phyloP scores from a whole-genome alignment of 2,329 filamentous ascomycete species.

The Stromatinia cepivora region DNA sequence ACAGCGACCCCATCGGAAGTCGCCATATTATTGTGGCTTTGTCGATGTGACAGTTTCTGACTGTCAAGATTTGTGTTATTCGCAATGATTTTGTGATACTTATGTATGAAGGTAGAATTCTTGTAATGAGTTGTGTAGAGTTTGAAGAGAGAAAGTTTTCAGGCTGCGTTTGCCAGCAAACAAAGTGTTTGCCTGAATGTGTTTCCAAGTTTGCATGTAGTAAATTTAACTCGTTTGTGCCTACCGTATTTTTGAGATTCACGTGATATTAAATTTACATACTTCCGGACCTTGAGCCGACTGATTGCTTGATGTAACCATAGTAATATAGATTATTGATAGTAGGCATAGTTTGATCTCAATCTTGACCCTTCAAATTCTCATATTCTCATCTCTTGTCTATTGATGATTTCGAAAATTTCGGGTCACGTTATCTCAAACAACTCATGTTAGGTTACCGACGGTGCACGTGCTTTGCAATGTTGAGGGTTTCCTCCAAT shows the following conservation, averaged over 20 bases:
- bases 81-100: conserved; percentile 11
- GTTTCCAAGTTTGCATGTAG: not conserved
- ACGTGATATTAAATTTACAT: not conserved
- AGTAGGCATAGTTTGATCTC: not conserved
- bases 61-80: not conserved
- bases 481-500: not conserved
- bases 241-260: not conserved
- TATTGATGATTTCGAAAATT: not conserved
- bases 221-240: conserved; percentile 11
- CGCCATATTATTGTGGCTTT: conserved; percentile 18
- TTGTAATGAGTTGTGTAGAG: conserved; percentile 2
- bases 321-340: too few species aligned
- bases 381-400: not conserved
- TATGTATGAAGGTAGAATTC: not conserved
- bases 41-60: conserved; percentile 10
- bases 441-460: not conserved
- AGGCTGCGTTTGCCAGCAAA: conserved; percentile 6
- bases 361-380: not conserved
- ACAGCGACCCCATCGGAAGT: conserved; percentile 18
- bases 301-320: not conserved
- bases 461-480: not conserved
- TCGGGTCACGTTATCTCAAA: not conserved
- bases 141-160: conserved; percentile 7
- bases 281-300: not conserved
- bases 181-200: not conserved